Base-by-base conservation (phyloP, 257 asterid species). In the Craterostigma plantagineum region DNA sequence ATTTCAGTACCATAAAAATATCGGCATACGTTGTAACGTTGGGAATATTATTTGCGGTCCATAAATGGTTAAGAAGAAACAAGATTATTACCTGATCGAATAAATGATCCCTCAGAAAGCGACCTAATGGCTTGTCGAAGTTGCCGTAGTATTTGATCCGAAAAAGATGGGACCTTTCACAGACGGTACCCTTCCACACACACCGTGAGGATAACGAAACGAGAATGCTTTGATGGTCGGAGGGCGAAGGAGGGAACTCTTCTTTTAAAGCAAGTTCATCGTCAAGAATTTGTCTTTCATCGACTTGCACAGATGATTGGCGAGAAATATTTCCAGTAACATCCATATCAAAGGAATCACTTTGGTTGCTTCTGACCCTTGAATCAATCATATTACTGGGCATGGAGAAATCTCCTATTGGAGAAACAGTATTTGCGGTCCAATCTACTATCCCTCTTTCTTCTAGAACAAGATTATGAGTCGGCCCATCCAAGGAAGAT, bases 61-160 rank as follows among this genome's bases (percentile, higher is more conserved):
- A n/a, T n/a, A n/a, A n/a, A n/a, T n/a, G n/a, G n/a, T n/a, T n/a
- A n/a, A n/a, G n/a, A n/a, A 55, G 54, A 54, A 42, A 64, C 49
- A 43, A 35, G 9, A 54, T n/a, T n/a, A n/a, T n/a, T 69, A 86
- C 98, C 64, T 77, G 91, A 72, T 87, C 98, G 56, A 87, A 87
- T 63, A 87, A 70, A 59, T 82, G 81, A 68, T 82, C 86, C 33
- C 77, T 85, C 49, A 87, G 76, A 71, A 69, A 82, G 34, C 93
- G 95, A 39, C 97, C 97, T 74, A 87, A 58, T 48, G 97, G 95
- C 73, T 76, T 79, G 70, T 87, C 97, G 42, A 69, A 76, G 63
- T 57, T 76, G 36, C 93, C 93, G 51, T 87, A 87, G 53, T 87
- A 87, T 70, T 79, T 82, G 44, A 87, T 78, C 47, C 95, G 92